phyloP scores from a whole-genome alignment of 805 yeast species.

The Debaryomyces castellii region DNA sequence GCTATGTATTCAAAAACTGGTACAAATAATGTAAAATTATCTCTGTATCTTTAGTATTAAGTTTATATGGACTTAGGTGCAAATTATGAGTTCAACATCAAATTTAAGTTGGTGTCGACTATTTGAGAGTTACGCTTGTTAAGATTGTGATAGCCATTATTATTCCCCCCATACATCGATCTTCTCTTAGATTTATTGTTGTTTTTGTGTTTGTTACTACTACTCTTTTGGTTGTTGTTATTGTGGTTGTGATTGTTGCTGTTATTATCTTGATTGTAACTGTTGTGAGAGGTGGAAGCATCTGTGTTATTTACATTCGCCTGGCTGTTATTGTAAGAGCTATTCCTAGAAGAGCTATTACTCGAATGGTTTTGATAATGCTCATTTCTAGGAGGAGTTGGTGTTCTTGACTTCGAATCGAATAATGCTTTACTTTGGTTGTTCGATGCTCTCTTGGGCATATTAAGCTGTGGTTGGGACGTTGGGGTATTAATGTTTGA shows the following conservation, averaged over 20 bases:
- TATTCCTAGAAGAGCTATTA: slow-evolving; percentile 5
- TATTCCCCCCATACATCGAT: slow-evolving; percentile 30
- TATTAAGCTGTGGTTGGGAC: slow-evolving; percentile 14
- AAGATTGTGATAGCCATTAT: slow-evolving; percentile 9
- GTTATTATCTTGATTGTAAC: slow-evolving; percentile 2
- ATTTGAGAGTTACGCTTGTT: slow-evolving; percentile 6
- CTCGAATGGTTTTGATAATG: slow-evolving; percentile 4
- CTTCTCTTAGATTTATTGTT: slow-evolving; percentile 23
- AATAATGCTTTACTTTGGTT: neutral
- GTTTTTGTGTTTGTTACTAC: slow-evolving; percentile 4
- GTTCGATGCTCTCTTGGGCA: slow-evolving; percentile 14
- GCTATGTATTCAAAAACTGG: neutral
- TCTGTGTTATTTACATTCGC: slow-evolving; percentile 1
- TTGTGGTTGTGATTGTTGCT: slow-evolving; percentile 4
- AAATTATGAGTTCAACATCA: neutral
- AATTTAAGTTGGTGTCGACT: slow-evolving; percentile 4
- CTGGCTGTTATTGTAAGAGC: neutral
- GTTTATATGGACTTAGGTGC: neutral
- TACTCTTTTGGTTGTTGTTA: slow-evolving; percentile 6
- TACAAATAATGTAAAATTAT: neutral
- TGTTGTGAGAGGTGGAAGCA: slow-evolving; percentile 2
- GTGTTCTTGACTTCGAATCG: slow-evolving; percentile 15
- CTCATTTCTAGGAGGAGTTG: slow-evolving; percentile 24
- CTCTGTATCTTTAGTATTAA: neutral
- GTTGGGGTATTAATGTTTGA: slow-evolving; percentile 16